These are phyloP conservation scores for Eimeria necatrix DNA, from an alignment of 169 alveolate genomes.

Conservation along the genomic window DNA sequence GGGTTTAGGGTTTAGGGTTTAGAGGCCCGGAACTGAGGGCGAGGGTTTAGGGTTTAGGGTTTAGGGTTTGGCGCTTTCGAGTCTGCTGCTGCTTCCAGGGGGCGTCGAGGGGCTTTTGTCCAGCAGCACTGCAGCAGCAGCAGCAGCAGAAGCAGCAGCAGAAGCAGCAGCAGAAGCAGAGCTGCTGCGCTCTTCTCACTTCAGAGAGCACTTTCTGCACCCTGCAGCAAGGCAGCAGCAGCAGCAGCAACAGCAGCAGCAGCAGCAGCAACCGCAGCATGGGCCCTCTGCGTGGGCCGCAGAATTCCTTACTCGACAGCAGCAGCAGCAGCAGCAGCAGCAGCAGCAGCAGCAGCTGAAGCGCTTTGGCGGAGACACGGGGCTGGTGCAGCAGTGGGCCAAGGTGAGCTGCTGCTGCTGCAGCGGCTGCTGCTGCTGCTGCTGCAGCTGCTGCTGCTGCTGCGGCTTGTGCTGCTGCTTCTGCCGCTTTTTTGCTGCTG, in stretches of 20 bases:
- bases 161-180: constrained; percentile 16
- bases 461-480: not conserved
- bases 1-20: constrained; percentile 14
- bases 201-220: not conserved
- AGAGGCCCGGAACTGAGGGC: too few species aligned
- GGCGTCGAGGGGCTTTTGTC: not conserved
- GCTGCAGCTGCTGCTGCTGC: not conserved
- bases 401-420: not conserved
- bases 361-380: not conserved
- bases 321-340: constrained; percentile 1
- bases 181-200: not conserved
- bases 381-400: constrained; percentile 19
- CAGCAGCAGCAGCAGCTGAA: not conserved
- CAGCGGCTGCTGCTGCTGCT: not conserved
- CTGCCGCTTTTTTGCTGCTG: not conserved
- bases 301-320: not conserved
- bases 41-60: not conserved
- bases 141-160: constrained; percentile 43
- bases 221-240: constrained; percentile 21
- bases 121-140: constrained; percentile 1
- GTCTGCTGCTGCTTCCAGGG: not conserved
- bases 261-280: not conserved
- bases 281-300: not conserved
- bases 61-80: not conserved
- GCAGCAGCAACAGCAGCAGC: constrained; percentile 14